These are phyloP conservation scores for Cryphonectria carpinicola DNA, from an alignment of 2,329 filamentous ascomycete genomes.

Conservation along the genomic window DNA sequence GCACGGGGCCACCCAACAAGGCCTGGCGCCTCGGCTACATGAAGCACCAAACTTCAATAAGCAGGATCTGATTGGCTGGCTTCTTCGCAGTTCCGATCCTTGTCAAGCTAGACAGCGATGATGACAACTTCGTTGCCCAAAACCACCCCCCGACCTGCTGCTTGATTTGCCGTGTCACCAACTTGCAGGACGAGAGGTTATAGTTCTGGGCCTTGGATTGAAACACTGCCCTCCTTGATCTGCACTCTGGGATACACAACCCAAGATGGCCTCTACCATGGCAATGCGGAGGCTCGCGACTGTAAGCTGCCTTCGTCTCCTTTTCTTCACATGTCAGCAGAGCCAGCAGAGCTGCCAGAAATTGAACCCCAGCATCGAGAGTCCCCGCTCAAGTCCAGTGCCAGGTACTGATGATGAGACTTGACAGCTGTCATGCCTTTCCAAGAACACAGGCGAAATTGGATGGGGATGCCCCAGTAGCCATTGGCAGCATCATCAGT, in stretches of 20 bases:
- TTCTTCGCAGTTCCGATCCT: constrained; percentile 11
- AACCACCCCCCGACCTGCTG: neutral
- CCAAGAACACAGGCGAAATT: constrained; percentile 56
- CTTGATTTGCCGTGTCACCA: constrained; percentile 14
- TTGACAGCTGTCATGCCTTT: constrained; percentile 63
- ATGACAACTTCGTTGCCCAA: neutral
- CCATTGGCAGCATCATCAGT: too few species aligned
- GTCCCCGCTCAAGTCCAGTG: constrained; percentile 1
- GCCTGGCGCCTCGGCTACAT: constrained; percentile 18
- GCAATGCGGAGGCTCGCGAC: constrained; percentile 65
- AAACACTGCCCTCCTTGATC: constrained; percentile 33
- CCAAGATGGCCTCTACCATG: constrained; percentile 64
- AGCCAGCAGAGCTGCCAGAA: constrained; percentile 21
- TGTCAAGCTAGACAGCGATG: too few species aligned
- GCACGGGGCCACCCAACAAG: constrained; percentile 9
- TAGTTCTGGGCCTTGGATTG: constrained; percentile 40
- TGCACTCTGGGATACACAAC: constrained; percentile 24
- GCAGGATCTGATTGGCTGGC: constrained; percentile 38
- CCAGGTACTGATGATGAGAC: constrained; percentile 29
- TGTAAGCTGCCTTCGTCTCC: constrained; percentile 47
- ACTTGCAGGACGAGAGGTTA: constrained; percentile 30
- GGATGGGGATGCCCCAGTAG: too few species aligned
- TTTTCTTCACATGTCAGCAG: neutral
- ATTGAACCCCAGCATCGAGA: neutral
- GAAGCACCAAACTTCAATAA: constrained; percentile 22